These are phyloP conservation scores for Alternaria arborescens DNA, from an alignment of 2,329 filamentous ascomycete genomes.

Conservation along the genomic window DNA sequence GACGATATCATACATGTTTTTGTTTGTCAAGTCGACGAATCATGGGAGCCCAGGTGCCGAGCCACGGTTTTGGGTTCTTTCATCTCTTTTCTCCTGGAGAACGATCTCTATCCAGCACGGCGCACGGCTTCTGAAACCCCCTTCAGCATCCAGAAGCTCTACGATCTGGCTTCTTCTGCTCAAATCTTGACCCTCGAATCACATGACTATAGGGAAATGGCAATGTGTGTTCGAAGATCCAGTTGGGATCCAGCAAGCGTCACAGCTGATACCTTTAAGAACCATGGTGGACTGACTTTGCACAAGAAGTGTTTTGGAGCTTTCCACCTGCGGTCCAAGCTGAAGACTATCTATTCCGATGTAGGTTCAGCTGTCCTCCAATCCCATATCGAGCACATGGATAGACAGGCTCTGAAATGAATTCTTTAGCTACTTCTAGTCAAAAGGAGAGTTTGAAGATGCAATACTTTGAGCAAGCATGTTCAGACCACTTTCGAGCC, in stretches of 20 bases:
- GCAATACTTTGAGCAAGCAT: neutral
- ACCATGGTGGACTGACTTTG: conserved; percentile 4
- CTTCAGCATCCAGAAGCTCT: conserved; percentile 13
- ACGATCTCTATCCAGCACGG: conserved; percentile 12
- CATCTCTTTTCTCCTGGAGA: conserved; percentile 15
- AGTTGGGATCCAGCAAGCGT: conserved; percentile 12
- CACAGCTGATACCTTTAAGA: conserved; percentile 13
- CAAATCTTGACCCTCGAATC: conserved; percentile 14
- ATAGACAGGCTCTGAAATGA: conserved; percentile 24
- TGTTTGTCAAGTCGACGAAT: conserved; percentile 13
- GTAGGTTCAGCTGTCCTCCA: conserved; percentile 14
- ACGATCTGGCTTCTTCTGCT: neutral
- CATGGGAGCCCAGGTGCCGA: conserved; percentile 11
- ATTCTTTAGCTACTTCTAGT: neutral
- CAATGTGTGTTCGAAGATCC: conserved; percentile 6
- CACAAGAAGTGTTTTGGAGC: conserved; percentile 12
- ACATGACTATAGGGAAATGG: conserved; percentile 15
- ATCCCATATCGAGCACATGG: conserved; percentile 21
- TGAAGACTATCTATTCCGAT: conserved; percentile 6
- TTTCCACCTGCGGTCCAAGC: conserved; percentile 8
- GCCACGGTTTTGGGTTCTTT: conserved; percentile 10
- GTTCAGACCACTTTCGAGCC: neutral
- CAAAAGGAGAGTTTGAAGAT: neutral
- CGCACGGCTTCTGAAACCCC: conserved; percentile 12
- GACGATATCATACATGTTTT: conserved; percentile 15